phyloP scores from a whole-genome alignment of 225 moss, liverwort and hornwort species.

The Thuidium tamariscinum region DNA sequence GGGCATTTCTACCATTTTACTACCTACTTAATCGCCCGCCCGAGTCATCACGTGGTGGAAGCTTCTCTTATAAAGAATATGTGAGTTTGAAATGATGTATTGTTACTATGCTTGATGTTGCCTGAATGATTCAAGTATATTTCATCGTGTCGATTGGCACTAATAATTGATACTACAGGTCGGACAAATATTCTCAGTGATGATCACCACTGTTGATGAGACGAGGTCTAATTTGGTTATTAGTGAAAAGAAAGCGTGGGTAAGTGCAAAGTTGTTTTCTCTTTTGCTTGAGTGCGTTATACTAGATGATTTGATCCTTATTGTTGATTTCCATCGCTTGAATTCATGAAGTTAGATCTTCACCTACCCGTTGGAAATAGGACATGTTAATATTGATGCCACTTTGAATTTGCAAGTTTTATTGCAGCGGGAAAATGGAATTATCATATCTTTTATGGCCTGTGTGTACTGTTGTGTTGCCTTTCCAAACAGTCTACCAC shows the following conservation, averaged over 20 bases:
- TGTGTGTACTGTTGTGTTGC: not conserved
- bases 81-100: slow-evolving; percentile 7
- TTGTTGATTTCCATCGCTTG: not conserved
- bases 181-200: slow-evolving; percentile 22
- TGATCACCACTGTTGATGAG: slow-evolving; percentile 18
- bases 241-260: slow-evolving; percentile 44
- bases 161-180: slow-evolving; percentile 10
- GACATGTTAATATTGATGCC: not conserved
- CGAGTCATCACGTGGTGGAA: not conserved
- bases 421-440: not conserved
- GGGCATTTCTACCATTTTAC: slow-evolving; percentile 41
- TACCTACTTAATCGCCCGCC: slow-evolving; percentile 21
- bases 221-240: slow-evolving; percentile 20
- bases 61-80: slow-evolving; percentile 11
- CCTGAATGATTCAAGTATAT: not conserved
- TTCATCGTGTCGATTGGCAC: not conserved
- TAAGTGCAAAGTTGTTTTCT: not conserved
- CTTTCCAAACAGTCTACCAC: not conserved
- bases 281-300: not conserved
- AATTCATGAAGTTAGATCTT: not conserved
- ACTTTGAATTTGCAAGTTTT: not conserved
- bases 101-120: not conserved
- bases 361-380: not conserved
- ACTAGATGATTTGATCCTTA: not conserved
- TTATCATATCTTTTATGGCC: not conserved